A percentile compares a stretch with the other conserved stretches of the same genome.
phyloP scores from a whole-genome alignment of 1,284 basidiomycete genomes.

The Erythrobasidium hasegawianum region DNA sequence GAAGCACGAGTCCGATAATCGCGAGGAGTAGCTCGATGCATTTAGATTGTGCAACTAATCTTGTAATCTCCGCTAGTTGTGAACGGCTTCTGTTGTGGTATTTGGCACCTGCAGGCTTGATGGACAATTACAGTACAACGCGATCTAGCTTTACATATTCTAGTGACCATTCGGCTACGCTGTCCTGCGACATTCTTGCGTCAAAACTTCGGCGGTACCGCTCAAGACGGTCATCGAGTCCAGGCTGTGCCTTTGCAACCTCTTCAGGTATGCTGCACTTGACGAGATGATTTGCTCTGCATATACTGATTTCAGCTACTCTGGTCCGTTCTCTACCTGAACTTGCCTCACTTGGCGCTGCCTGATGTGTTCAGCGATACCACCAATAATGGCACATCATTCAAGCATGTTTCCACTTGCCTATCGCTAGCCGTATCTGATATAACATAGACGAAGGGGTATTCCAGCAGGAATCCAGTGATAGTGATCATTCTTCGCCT shows the following conservation, averaged over 20 bases:
- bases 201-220: neutral
- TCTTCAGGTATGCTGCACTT: constrained; percentile 22
- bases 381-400: too few species aligned
- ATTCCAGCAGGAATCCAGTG: constrained; percentile 21
- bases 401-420: too few species aligned
- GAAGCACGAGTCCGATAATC: neutral
- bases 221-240: neutral
- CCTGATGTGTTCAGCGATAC: neutral
- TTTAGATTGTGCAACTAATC: too few species aligned
- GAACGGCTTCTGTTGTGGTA: neutral
- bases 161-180: neutral
- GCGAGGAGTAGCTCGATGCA: neutral
- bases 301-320: too few species aligned
- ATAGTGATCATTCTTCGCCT: constrained; percentile 9
- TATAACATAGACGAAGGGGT: constrained; percentile 18
- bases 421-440: neutral
- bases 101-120: neutral
- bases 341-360: neutral
- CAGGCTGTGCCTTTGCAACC: neutral
- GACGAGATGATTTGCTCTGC: neutral
- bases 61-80: too few species aligned
- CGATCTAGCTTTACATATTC: neutral
- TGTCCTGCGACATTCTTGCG: neutral
- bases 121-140: neutral
- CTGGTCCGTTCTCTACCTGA: neutral